Base-by-base conservation (phyloP, 1,284 basidiomycete genomes). In the Cryptococcus maquisensis region DNA sequence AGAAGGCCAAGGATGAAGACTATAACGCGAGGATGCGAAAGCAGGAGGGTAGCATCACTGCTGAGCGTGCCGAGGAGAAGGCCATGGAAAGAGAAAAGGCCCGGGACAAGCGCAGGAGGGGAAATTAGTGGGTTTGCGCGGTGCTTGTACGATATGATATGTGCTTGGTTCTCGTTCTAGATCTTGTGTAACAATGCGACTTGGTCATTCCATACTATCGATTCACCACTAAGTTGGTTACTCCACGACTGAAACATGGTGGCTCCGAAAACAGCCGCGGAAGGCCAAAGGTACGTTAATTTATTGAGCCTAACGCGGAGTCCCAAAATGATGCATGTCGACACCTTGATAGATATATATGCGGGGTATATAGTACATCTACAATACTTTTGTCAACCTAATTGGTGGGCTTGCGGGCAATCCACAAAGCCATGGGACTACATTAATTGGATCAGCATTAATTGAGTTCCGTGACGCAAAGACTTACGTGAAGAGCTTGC, bases 61-160 rank as follows among this genome's bases (percentile, higher is more conserved):
- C 85, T 41, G 96, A 99, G 79, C 80, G 95, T 52, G 90, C 90
- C 21, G 96, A 99, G 77, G 86, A 98, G 79, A 98, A 97, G 80
- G 85, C 84, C 52, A 85, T 88, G 84, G 88, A 81, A 64, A 63
- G 78, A 78, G 85, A 98, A 82, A 85, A 41, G 96, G 98, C 79
- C 80, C 94, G 52, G 90, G 90, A 23, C 96, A 99, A 77, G 86
- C 97, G 80, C 85, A 84, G 52, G 84, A 88, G 84, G 87, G 80
- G 65, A 62, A 78, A 78, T 83, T 82, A 52, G 63, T 8, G 10
- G 52, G 9, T 36, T 35, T 18, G 39, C 28, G 18, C 9, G 26
- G 6, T 23, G 7, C 10, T 28, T n/a, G n/a, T n/a, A n/a, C n/a
- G n/a, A 15, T n/a, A 40, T 15, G 9, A 39, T n/a, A 48, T 26